Base-by-base conservation (phyloP, 2,329 filamentous ascomycete genomes). In the Curvularia sp. region DNA sequence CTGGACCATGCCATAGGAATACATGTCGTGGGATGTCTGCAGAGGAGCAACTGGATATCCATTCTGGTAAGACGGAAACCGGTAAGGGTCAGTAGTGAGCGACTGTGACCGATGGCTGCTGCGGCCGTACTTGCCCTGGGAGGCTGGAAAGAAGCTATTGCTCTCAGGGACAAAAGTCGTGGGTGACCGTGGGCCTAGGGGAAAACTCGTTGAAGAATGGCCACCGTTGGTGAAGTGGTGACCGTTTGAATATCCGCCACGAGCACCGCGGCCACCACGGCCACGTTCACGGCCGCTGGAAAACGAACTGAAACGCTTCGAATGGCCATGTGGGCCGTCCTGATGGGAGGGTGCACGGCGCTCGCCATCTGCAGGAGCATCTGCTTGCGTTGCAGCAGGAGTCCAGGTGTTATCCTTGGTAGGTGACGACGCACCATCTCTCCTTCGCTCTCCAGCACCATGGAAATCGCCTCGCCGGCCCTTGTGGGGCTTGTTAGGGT, bases 81-180 rank as follows among this genome's bases (percentile, higher is more conserved):
- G 80, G 71, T 85, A 89, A 28, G 77, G 76, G 34, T 83, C 82
- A 38, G 82, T 82, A 2, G 86, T 84, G 66, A 89, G 83, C 1
- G 87, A 89, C 62, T 88, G 86, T 25, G 87, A 87, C 53, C 87
- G 82, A 59, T 84, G 75, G 47, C 80, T 80, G 53, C 74, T 76
- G 65, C 82, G 80, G 49, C 86, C 80, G 64, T 81, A 83, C 57
- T 80, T 80, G 58, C 65, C 54, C 50, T 62, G 71, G 38, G 66
- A 69, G 66, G 64, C 49, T 8, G 68, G 53, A 62, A 76, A 76
- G 51, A 71, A 77, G 34, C 66, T 61, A 18, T 62, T 71, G 53
- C 77, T 75, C 42, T 76, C 75, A 10, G 74, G 72, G 42, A 68
- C 66, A 67, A 72, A 71, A 30, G 74, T 66, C 59, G 78, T 71